These are phyloP conservation scores for Geotrichum phurueaensis DNA, from an alignment of 1,139 yeast species.

Conservation along the genomic window DNA sequence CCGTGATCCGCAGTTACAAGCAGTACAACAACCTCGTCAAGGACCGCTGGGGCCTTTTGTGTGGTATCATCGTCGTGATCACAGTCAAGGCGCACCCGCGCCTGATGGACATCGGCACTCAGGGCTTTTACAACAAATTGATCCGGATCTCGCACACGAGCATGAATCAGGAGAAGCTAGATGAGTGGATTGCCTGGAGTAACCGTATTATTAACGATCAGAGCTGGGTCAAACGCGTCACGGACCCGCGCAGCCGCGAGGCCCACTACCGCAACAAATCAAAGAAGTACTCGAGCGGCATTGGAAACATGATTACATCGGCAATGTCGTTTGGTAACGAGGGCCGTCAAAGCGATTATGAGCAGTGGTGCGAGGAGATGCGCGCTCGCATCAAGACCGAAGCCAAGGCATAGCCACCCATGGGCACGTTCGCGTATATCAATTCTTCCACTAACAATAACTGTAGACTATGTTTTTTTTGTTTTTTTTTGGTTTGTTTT, in stretches of 20 bases:
- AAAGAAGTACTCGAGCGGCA: constrained; percentile 26
- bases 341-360: constrained; percentile 21
- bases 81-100: constrained; percentile 33
- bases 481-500: neutral
- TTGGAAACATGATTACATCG: constrained; percentile 30
- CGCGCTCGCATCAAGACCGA: neutral
- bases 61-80: constrained; percentile 33
- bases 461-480: neutral
- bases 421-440: neutral
- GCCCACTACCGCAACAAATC: constrained; percentile 19
- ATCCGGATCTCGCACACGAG: constrained; percentile 4
- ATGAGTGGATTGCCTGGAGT: constrained; percentile 36
- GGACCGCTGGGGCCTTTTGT: constrained; percentile 36
- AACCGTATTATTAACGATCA: constrained; percentile 34
- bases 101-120: constrained; percentile 17
- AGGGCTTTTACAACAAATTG: constrained; percentile 14
- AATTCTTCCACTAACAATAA: neutral
- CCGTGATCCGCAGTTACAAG: constrained; percentile 31
- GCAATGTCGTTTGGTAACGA: constrained; percentile 23
- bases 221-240: constrained; percentile 32
- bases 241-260: constrained; percentile 23
- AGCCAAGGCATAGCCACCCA: neutral
- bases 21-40: constrained; percentile 33
- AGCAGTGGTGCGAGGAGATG: constrained; percentile 22
- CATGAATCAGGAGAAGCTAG: constrained; percentile 21